A percentile compares a stretch with the other conserved stretches of the same genome.
phyloP scores from a whole-genome alignment of 2,329 filamentous ascomycete species.

The Diaporthe aspalathi region DNA sequence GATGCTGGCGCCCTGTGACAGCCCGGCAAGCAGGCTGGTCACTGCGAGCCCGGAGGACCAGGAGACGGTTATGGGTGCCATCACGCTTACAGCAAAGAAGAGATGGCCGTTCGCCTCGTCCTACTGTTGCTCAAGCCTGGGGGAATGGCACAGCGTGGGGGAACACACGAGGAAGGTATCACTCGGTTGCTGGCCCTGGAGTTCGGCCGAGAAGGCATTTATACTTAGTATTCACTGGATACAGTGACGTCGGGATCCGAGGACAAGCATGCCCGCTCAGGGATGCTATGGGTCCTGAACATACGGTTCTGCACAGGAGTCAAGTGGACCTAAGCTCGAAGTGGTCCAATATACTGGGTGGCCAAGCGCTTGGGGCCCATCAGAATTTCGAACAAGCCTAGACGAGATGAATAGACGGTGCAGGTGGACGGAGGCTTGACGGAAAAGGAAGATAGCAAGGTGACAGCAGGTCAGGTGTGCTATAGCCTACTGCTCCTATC shows the following conservation, averaged over 20 bases:
- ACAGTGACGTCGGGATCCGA: constrained; percentile 18
- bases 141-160: constrained; percentile 2
- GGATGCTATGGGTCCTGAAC: constrained; percentile 9
- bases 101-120: constrained; percentile 23
- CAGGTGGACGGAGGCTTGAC: constrained; percentile 16
- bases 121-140: constrained; percentile 8
- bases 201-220: constrained; percentile 34
- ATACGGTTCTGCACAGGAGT: constrained; percentile 14
- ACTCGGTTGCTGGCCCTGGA: background rate
- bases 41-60: constrained; percentile 27
- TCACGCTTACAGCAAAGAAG: constrained; percentile 26
- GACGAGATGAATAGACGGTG: constrained; percentile 11
- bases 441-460: constrained; percentile 7
- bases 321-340: constrained; percentile 5
- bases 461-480: constrained; percentile 24
- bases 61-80: constrained; percentile 29
- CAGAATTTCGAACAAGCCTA: constrained; percentile 11
- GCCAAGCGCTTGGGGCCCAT: constrained; percentile 29
- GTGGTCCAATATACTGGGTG: background rate
- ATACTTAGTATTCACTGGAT: constrained; percentile 22
- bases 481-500: constrained; percentile 16
- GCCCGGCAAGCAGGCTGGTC: constrained; percentile 36
- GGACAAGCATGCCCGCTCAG: background rate
- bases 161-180: constrained; percentile 12
- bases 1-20: constrained; percentile 42